Base-by-base conservation (phyloP, 352 stramenopile species). In the Phytophthora macrochlamydospora region DNA sequence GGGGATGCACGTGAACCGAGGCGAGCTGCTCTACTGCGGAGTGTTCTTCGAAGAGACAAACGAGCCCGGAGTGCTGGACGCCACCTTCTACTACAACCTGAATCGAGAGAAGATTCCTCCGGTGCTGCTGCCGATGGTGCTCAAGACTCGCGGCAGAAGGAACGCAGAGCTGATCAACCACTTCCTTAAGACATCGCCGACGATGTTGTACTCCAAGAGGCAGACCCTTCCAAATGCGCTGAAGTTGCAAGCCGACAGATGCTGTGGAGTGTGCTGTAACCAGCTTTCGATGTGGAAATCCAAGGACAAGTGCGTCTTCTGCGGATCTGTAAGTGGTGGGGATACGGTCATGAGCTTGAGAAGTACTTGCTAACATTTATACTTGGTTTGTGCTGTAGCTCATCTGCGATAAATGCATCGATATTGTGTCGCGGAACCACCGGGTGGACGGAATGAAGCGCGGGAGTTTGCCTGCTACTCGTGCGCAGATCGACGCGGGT, bases 41-140 rank as follows among this genome's bases (percentile, higher is more conserved):
- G 71, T 90, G 40, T 80, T 91, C 43, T 92, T 92, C 59, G 64
- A 89, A 49, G 84, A 92, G 69, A 89, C 78, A 11, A 66, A 76
- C 4, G 63, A 79, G 7, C 53, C 64, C 13, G 76, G 79, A 43
- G 71, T 87, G 52, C 60, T 93, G 4, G 75, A 81, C 48, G 78
- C 67, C 53, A 85, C 69, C 31, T 85, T 90, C 42, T 91, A 78
- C 69, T 90, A 92, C 76, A 84, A 81, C 43, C 56, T 90, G 32
- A 79, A 81, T 52, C 55, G 57, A 9, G 57, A 70, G 28, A 71
- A 73, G 31, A 78, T 85, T 40, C 79, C 78, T 13, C 58, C 74
- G 32, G 54, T 90, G 38, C 45, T 92, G 28, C 53, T 83, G 8
- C 68, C 76, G 0, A 75, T 82, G 60, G 69, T 89, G 8, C 74